These are phyloP conservation scores for Fusarium nematophilum DNA, from an alignment of 2,329 filamentous ascomycete genomes.

Conservation along the genomic window DNA sequence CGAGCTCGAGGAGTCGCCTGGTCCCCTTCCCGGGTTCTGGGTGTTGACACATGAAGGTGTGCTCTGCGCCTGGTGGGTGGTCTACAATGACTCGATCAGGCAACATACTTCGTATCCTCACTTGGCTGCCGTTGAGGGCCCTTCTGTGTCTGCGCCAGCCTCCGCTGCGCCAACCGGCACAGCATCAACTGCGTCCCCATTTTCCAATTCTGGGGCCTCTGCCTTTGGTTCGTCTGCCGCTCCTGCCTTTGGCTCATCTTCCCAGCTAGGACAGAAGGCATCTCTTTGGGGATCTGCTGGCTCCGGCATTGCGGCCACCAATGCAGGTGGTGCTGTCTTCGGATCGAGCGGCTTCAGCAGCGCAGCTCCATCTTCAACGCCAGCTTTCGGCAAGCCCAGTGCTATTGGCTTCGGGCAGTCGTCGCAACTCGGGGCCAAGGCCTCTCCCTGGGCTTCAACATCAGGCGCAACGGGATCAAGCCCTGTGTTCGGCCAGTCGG, in stretches of 20 bases:
- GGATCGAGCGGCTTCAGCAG: constrained; percentile 59
- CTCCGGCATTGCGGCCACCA: constrained; percentile 46
- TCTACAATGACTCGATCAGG: constrained; percentile 88
- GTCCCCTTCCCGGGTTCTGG: constrained; percentile 85
- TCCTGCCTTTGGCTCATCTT: constrained; percentile 60
- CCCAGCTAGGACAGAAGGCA: constrained; percentile 61
- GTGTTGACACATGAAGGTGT: constrained; percentile 90
- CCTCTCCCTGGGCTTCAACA: constrained; percentile 64
- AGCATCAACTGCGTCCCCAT: constrained; percentile 47
- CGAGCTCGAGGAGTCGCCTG: constrained; percentile 81
- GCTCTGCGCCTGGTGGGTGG: constrained; percentile 88
- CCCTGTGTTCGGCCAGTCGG: constrained; percentile 66
- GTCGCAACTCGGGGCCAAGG: constrained; percentile 58
- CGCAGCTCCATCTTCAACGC: constrained; percentile 49
- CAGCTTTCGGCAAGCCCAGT: constrained; percentile 63
- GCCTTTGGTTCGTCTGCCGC: constrained; percentile 56
- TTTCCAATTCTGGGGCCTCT: constrained; percentile 46
- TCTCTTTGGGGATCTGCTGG: constrained; percentile 62
- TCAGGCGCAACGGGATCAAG: constrained; percentile 39
- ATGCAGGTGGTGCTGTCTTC: constrained; percentile 53
- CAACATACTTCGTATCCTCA: constrained; percentile 79
- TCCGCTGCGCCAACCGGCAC: constrained; percentile 44
- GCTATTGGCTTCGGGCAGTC: constrained; percentile 66
- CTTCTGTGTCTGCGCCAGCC: constrained; percentile 45
- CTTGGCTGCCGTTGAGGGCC: constrained; percentile 63